phyloP scores from a whole-genome alignment of 192 early-diverging fungal species.

The Mortierella claussenii region DNA sequence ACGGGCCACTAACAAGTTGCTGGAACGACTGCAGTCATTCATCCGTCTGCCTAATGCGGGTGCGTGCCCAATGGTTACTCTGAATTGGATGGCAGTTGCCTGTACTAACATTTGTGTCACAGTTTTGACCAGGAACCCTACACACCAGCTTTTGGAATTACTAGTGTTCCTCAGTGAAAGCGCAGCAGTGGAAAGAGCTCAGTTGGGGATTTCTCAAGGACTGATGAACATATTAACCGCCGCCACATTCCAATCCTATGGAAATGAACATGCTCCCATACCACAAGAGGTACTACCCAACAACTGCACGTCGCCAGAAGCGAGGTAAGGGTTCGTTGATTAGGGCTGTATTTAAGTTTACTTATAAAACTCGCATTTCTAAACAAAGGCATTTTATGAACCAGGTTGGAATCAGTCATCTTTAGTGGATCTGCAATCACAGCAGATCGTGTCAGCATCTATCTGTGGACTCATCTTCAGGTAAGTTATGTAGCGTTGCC shows the following conservation, averaged over 20 bases:
- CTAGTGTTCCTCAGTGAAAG: conserved; percentile 10
- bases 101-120: not conserved
- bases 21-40: conserved; percentile 2
- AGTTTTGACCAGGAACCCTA: conserved; percentile 25
- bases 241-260: not conserved
- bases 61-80: not conserved
- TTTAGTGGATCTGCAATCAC: conserved; percentile 4
- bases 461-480: conserved; percentile 17
- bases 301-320: not conserved
- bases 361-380: not conserved
- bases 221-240: conserved; percentile 1
- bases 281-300: conserved; percentile 1
- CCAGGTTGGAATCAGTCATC: conserved; percentile 9
- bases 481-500: no score
- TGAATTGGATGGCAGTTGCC: not conserved
- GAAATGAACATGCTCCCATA: not conserved
- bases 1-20: not conserved
- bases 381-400: not conserved
- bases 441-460: conserved; percentile 23
- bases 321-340: not conserved
- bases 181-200: not conserved
- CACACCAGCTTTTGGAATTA: conserved; percentile 29
- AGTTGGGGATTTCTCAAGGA: not conserved
- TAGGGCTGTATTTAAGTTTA: no score
- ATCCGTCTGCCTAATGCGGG: conserved; percentile 32